These are phyloP conservation scores for Talaromyces nanjingensis DNA, from an alignment of 495 filamentous ascomycete species.

Conservation along the genomic window DNA sequence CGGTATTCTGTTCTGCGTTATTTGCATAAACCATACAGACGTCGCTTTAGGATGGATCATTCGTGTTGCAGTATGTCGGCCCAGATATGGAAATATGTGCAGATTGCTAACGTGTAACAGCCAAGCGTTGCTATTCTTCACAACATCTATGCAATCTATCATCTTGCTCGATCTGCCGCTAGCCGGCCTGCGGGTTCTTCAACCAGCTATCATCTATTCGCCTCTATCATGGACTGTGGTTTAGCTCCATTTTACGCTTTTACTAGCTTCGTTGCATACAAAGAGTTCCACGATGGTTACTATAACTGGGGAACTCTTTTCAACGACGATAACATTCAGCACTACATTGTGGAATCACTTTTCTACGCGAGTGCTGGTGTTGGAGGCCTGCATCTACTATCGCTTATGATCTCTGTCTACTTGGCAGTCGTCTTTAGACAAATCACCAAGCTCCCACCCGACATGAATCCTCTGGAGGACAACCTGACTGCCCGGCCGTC, in stretches of 20 bases:
- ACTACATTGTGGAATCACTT: constrained; percentile 51
- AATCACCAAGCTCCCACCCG: constrained; percentile 73
- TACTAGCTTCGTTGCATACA: constrained; percentile 50
- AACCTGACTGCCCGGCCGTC: constrained; percentile 73
- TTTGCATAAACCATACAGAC: constrained; percentile 62
- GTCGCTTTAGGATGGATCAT: constrained; percentile 64
- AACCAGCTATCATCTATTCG: constrained; percentile 79
- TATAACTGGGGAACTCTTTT: constrained; percentile 62
- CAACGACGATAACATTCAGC: constrained; percentile 32
- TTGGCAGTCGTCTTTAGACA: constrained; percentile 70
- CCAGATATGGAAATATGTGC: background rate
- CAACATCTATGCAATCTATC: constrained; percentile 69
- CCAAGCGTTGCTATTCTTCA: constrained; percentile 65
- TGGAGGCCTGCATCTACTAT: constrained; percentile 61
- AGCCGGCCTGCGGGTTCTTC: constrained; percentile 67
- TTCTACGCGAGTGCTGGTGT: constrained; percentile 57
- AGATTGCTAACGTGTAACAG: constrained; percentile 27
- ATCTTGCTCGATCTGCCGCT: constrained; percentile 60
- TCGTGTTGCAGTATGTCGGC: constrained; percentile 59
- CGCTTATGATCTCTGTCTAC: constrained; percentile 61
- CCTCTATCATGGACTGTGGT: constrained; percentile 60
- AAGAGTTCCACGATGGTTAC: constrained; percentile 29
- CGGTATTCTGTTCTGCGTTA: constrained; percentile 64
- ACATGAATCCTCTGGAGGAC: constrained; percentile 87
- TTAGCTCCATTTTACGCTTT: constrained; percentile 74